Conservation (phyloP, 768 basidiomycete genomes). For the Leccinum rimulosum region DNA sequence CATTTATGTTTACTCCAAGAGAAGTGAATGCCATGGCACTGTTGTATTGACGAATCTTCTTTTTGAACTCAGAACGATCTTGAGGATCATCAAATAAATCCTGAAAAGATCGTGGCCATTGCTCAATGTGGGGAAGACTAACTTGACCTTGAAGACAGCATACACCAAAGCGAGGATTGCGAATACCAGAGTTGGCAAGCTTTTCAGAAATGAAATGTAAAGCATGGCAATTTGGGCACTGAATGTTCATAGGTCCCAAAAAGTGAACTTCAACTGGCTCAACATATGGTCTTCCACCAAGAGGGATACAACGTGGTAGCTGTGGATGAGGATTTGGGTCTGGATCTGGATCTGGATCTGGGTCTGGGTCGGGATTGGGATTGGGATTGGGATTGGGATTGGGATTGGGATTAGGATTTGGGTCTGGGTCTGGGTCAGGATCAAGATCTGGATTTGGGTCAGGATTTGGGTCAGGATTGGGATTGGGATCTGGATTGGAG, state of each 20-base stretch:
- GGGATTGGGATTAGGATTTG: too few species aligned
- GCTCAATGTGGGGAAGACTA: neutral
- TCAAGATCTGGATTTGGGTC: too few species aligned
- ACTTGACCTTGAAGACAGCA: neutral
- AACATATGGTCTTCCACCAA: neutral
- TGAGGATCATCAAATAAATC: neutral
- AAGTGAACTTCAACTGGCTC: neutral
- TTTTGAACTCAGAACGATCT: neutral
- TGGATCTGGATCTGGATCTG: too few species aligned
- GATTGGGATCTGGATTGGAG: too few species aligned
- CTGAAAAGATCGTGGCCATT: neutral
- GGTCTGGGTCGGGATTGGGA: too few species aligned
- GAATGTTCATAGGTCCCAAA: neutral
- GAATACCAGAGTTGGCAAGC: neutral
- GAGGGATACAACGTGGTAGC: neutral
- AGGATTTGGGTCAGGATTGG: too few species aligned
- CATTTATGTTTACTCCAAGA: neutral
- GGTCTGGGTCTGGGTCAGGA: too few species aligned
- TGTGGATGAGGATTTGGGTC: too few species aligned
- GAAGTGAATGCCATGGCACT: constrained; percentile 8
- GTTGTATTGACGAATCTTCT: neutral
- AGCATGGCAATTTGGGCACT: neutral
- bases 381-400: too few species aligned
- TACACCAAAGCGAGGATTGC: neutral
- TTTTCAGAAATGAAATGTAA: neutral